Percentiles rank a stretch among this genome's conserved stretches.
Conservation (phyloP, 306 rosid species). For the Rosa lucieae region DNA sequence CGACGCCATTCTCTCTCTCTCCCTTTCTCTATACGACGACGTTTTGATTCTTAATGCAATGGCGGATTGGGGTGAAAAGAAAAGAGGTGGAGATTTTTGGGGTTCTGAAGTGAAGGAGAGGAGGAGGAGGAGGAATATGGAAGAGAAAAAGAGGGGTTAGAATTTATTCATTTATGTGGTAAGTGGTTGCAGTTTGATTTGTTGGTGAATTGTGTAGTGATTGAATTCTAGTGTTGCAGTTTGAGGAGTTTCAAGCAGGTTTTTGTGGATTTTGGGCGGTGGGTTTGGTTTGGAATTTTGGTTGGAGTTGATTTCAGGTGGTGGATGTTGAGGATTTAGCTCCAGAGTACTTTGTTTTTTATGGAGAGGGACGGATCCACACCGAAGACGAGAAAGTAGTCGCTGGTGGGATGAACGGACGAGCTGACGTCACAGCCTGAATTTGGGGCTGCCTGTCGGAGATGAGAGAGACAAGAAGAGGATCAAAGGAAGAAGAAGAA, state of each 20-base stretch:
- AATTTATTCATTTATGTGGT: not conserved
- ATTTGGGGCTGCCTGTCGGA: too few species aligned
- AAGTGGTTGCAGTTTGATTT: too few species aligned
- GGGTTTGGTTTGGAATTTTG: conserved; percentile 44
- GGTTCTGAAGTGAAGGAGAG: not conserved
- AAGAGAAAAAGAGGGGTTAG: not conserved
- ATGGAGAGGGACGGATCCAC: conserved; percentile 43
- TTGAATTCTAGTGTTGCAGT: conserved; percentile 35
- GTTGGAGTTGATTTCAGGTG: conserved; percentile 40
- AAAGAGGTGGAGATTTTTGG: not conserved
- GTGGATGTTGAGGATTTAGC: conserved; percentile 44
- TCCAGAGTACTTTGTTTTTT: conserved; percentile 29
- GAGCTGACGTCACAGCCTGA: too few species aligned
- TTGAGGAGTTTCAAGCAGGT: conserved; percentile 28
- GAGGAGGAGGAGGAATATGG: not conserved
- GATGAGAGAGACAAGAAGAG: too few species aligned
- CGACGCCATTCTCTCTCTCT: conserved; percentile 24
- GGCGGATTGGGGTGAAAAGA: not conserved
- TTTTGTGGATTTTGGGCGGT: conserved; percentile 26
- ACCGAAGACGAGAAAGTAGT: too few species aligned
- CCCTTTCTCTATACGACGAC: not conserved
- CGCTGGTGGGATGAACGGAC: too few species aligned
- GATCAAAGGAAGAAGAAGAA: too few species aligned
- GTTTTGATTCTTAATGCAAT: not conserved
- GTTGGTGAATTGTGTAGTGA: not conserved